These are phyloP conservation scores for Arthromyces matolae DNA, from an alignment of 768 basidiomycete genomes.

Conservation along the genomic window DNA sequence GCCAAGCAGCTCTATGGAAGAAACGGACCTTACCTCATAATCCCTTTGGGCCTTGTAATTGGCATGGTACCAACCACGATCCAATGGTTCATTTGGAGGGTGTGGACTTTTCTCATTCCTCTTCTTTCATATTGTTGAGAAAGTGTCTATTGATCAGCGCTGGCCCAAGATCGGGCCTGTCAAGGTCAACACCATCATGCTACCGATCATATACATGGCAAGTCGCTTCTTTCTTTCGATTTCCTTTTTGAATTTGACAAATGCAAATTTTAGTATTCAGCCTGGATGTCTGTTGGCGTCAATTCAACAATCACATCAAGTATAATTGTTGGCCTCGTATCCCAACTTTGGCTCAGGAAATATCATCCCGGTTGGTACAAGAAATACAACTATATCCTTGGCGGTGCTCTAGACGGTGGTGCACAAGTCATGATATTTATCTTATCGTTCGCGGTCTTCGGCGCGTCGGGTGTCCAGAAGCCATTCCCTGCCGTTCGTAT, in stretches of 20 bases:
- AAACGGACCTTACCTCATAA: constrained; percentile 51
- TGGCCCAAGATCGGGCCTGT: constrained; percentile 54
- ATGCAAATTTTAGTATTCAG: constrained; percentile 34
- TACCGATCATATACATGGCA: constrained; percentile 56
- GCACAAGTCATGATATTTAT: constrained; percentile 64
- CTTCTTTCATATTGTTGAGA: not conserved
- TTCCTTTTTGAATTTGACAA: no score
- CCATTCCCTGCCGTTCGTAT: constrained; percentile 46
- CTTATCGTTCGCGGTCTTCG: constrained; percentile 62
- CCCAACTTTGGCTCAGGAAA: constrained; percentile 57
- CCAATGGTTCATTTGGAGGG: constrained; percentile 54
- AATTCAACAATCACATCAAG: constrained; percentile 47
- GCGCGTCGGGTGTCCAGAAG: constrained; percentile 45
- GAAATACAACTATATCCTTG: constrained; percentile 63
- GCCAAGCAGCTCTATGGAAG: constrained; percentile 55
- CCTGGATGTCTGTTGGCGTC: constrained; percentile 48
- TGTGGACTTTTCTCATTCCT: constrained; percentile 17
- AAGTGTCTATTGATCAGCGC: constrained; percentile 29
- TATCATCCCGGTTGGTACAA: constrained; percentile 66
- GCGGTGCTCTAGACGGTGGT: constrained; percentile 64
- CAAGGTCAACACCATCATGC: constrained; percentile 45
- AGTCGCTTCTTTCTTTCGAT: not conserved
- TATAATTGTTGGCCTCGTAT: constrained; percentile 50
- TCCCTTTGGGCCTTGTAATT: constrained; percentile 51
- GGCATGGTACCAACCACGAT: constrained; percentile 50